Conservation (phyloP, 257 asterid genomes). For the Solanum rostratum region DNA sequence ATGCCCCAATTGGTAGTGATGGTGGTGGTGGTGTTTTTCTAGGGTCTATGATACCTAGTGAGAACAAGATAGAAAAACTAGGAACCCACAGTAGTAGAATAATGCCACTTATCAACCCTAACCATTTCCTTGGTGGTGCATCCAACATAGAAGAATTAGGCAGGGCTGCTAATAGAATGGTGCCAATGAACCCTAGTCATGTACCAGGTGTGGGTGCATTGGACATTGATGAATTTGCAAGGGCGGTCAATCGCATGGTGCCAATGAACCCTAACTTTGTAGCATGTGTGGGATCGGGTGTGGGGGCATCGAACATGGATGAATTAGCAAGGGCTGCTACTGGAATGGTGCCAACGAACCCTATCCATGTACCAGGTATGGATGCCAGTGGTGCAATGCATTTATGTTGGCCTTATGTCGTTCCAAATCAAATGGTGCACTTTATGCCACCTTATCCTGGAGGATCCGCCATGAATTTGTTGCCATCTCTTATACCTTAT, state of each 20-base stretch:
- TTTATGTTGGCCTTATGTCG: background rate
- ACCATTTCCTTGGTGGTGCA: background rate
- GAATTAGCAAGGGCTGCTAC: background rate
- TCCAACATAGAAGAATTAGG: background rate
- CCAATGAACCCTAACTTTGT: background rate
- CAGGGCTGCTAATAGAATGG: background rate
- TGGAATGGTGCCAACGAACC: background rate
- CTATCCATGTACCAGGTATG: background rate
- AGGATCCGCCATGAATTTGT: background rate
- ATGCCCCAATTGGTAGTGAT: background rate
- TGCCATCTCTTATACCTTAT: background rate
- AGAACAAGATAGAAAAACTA: background rate
- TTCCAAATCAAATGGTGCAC: background rate
- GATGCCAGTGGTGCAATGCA: background rate
- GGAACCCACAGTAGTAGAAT: background rate
- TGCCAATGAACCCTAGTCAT: background rate
- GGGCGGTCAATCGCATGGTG: background rate
- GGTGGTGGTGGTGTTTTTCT: background rate
- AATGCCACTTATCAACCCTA: background rate
- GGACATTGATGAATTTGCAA: background rate
- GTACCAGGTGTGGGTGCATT: background rate
- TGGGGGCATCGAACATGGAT: background rate
- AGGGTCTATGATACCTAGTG: background rate
- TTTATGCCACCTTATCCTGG: background rate
- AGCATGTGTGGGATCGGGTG: background rate